Percentiles rank a stretch among this genome's conserved stretches.
Evolutionary conservation across 192 early-diverging fungal genomes (phyloP).

Genomic region (Mortierella antarctica): DNA sequence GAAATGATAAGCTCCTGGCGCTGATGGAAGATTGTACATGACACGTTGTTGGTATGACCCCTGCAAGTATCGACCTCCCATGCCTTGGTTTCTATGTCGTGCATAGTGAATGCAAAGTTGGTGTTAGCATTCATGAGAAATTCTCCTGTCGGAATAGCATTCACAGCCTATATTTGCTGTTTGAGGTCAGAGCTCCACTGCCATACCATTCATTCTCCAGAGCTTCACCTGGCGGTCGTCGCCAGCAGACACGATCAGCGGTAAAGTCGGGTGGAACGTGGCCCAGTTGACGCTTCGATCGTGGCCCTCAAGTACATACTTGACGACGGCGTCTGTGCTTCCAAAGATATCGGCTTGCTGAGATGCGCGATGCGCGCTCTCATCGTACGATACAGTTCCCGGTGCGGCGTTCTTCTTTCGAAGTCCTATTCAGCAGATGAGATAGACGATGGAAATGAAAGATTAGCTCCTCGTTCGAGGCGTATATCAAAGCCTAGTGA

Average conservation of each 20-base stretch:
- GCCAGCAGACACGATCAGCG: slow-evolving; percentile 95
- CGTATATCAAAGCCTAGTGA: not conserved
- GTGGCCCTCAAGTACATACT: slow-evolving; percentile 98
- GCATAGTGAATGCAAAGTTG: not conserved
- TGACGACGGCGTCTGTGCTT: slow-evolving; percentile 94
- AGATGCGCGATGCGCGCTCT: slow-evolving; percentile 58
- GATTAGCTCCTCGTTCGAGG: not conserved
- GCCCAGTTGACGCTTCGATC: slow-evolving; percentile 98
- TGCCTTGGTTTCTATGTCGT: slow-evolving; percentile 85
- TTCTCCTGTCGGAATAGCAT: not conserved
- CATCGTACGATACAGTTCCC: slow-evolving; percentile 63
- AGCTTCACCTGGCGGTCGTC: slow-evolving; percentile 99
- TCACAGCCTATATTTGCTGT: not conserved
- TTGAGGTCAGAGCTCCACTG: not conserved
- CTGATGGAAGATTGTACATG: slow-evolving; percentile 93
- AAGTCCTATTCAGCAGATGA: slow-evolving; percentile 3
- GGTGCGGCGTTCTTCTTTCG: slow-evolving; percentile 85
- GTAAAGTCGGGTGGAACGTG: slow-evolving; percentile 95
- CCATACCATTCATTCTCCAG: slow-evolving; percentile 96
- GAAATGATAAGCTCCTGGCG: slow-evolving; percentile 96
- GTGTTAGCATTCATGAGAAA: not conserved
- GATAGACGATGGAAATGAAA: not conserved
- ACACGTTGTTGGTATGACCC: slow-evolving; percentile 99
- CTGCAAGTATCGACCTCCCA: slow-evolving; percentile 99
- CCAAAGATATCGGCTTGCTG: slow-evolving; percentile 97